A percentile compares a stretch with the other conserved stretches of the same genome.
phyloP scores from a whole-genome alignment of 306 rosid species.

The Vigna nakashimae region DNA sequence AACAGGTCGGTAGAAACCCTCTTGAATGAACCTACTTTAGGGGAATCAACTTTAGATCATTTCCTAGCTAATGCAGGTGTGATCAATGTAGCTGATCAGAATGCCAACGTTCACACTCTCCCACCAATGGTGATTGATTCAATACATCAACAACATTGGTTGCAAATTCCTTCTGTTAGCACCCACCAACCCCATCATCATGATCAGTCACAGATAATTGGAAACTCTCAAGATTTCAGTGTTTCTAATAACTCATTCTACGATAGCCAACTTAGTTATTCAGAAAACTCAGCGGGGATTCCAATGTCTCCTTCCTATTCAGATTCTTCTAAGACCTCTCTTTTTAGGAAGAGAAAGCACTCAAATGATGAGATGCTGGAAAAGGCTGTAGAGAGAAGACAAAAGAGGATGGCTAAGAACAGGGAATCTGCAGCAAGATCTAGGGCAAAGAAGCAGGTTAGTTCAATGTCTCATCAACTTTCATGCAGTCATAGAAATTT shows the following conservation, averaged over 20 bases:
- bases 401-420: conserved; percentile 76
- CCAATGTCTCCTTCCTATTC: conserved; percentile 48
- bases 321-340: conserved; percentile 46
- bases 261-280: conserved; percentile 45
- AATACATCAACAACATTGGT: conserved; percentile 48
- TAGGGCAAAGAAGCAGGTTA: conserved; percentile 78
- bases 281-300: conserved; percentile 46
- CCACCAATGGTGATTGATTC: conserved; percentile 45
- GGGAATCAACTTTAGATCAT: conserved; percentile 39
- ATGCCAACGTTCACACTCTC: background rate
- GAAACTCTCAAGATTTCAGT: conserved; percentile 11
- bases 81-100: conserved; percentile 25
- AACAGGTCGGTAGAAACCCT: conserved; percentile 14
- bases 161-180: conserved; percentile 30
- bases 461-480: conserved; percentile 5
- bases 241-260: conserved; percentile 43
- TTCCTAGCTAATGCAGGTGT: conserved; percentile 41
- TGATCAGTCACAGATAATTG: background rate
- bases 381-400: conserved; percentile 56
- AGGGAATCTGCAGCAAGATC: conserved; percentile 79
- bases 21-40: conserved; percentile 38
- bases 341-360: conserved; percentile 35
- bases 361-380: conserved; percentile 56
- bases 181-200: conserved; percentile 26
- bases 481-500: background rate